Base-by-base conservation (phyloP, 176 grass and related monocot species). In the Triticum aestivum region DNA sequence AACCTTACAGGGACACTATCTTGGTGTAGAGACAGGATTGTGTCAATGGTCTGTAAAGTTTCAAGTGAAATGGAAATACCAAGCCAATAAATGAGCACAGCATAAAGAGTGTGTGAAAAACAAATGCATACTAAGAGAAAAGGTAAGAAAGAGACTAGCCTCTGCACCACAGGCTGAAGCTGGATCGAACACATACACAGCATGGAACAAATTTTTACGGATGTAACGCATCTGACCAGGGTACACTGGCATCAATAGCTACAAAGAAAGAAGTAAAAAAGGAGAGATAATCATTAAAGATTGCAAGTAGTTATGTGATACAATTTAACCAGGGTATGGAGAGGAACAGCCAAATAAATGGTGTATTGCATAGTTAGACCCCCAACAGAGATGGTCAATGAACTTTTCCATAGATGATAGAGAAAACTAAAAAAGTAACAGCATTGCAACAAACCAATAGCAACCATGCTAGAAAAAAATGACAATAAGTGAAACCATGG, bases 171-270 rank as follows among this genome's bases (percentile, higher is more conserved):
- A 96, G 30, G 76, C 71, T 72, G 94, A 94, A 75, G 94, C 86
- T 89, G 97, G 97, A 92, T 98, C 92, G 24, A 98, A 72, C 65
- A 98, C 92, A 96, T 98, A 98, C 80, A 98, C 90, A 84, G 94
- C 90, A 74, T 96, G 90, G 86, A 98, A 98, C 15, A 98, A 63
- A 89, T 98, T 98, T 94, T 98, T 98, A 42, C 94, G 90, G 66
- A 98, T 98, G 88, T 98, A 96, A 24, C 90, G 94, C 85, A 96
- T 88, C 79, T 96, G 94, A 88, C 97, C 97, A 78, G 97, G 97
- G 81, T 92, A 98, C 27, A 96, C 94, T 35, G 94, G 97, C 97
- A 98, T 96, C 91, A 98, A 94, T 88, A 98, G 87, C 97, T 98
- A 87, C 82, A 94, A 44, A 49, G 76, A 13, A 62, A 85, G 52